A percentile compares a stretch with the other conserved stretches of the same genome.
phyloP scores from a whole-genome alignment of 441 rosid species.

The Mallotus repandus region DNA sequence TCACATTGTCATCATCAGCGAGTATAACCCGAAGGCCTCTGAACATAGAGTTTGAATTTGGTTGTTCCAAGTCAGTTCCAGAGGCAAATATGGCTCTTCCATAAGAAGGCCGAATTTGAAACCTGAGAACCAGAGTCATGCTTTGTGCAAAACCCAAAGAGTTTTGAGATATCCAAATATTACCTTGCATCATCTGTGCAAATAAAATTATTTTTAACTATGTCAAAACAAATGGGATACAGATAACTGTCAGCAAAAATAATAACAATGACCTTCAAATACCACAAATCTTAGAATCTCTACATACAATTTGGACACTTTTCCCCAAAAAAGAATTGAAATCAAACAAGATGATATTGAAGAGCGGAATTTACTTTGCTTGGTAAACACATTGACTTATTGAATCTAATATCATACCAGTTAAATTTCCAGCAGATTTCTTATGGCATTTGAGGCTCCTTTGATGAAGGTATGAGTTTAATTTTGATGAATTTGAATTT shows the following conservation, averaged over 20 bases:
- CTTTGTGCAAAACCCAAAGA: conserved; percentile 57
- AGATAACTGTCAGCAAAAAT: not conserved
- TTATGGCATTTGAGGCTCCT: no score
- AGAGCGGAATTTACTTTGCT: not conserved
- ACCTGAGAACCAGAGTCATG: conserved; percentile 63
- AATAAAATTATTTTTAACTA: conserved; percentile 12
- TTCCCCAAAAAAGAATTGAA: not conserved
- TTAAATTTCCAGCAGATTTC: not conserved
- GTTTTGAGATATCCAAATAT: conserved; percentile 57
- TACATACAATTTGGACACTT: not conserved
- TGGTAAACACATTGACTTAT: not conserved
- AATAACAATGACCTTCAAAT: not conserved
- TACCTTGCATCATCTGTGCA: conserved; percentile 76
- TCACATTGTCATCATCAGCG: conserved; percentile 66
- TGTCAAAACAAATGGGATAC: not conserved
- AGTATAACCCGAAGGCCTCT: conserved; percentile 66
- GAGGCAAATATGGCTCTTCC: conserved; percentile 34
- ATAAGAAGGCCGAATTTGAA: conserved; percentile 54
- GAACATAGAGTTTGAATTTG: conserved; percentile 58
- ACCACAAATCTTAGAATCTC: not conserved
- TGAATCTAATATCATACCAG: not conserved
- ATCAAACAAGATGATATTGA: not conserved
- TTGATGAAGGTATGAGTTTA: not conserved
- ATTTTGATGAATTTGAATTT: not conserved
- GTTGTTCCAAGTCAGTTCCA: conserved; percentile 48